phyloP scores from a whole-genome alignment of 2,329 filamentous ascomycete genomes.

The Calycina herbarum region DNA sequence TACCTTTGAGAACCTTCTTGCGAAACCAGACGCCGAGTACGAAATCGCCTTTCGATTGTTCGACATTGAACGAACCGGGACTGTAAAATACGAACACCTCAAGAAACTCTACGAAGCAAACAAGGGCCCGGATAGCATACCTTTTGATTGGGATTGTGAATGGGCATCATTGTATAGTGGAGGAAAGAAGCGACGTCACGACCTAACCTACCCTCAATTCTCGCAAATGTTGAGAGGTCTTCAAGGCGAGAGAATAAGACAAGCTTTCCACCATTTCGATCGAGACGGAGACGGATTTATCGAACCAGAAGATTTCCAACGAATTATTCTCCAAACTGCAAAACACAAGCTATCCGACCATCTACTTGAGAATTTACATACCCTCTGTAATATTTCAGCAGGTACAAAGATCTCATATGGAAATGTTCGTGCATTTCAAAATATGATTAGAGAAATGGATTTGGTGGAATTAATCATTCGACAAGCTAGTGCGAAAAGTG shows the following conservation, averaged over 20 bases:
- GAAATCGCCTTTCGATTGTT: conserved; percentile 98
- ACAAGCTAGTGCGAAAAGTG: conserved; percentile 78
- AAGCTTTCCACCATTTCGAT: conserved; percentile 92
- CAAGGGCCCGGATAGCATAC: conserved; percentile 80
- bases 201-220: conserved; percentile 94
- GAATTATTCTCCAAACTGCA: conserved; percentile 90
- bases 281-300: conserved; percentile 93
- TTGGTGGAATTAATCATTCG: conserved; percentile 91
- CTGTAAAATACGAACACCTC: conserved; percentile 88
- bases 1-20: conserved; percentile 89
- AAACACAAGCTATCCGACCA: conserved; percentile 98
- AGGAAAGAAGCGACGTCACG: conserved; percentile 80
- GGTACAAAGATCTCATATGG: conserved; percentile 96
- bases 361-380: conserved; percentile 84
- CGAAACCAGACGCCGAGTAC: conserved; percentile 96
- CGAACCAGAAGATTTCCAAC: conserved; percentile 91
- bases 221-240: conserved; percentile 96
- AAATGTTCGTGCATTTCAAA: conserved; percentile 96
- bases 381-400: conserved; percentile 89
- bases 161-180: conserved; percentile 96
- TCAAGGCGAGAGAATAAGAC: conserved; percentile 92
- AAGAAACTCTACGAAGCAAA: conserved; percentile 82
- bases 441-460: conserved; percentile 97
- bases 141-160: conserved; percentile 96
- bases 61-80: conserved; percentile 79